Evolutionary conservation across 2,329 filamentous ascomycete genomes (phyloP).

Genomic region (Aspergillus carbonarius): DNA sequence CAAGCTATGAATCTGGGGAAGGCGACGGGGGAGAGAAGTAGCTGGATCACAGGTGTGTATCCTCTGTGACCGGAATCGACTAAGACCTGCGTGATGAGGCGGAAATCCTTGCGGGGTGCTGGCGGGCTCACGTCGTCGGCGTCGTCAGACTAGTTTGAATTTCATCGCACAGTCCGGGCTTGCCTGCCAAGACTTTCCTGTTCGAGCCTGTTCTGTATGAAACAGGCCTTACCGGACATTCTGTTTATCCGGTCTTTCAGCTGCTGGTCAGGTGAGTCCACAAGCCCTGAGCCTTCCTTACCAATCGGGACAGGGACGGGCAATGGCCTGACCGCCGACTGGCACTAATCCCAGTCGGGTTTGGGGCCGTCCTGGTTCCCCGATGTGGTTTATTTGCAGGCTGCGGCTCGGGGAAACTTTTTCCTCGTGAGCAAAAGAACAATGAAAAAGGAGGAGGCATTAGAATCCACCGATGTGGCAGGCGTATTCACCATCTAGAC

Average conservation of each 20-base stretch:
- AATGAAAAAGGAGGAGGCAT: neutral
- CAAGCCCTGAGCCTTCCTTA: constrained; percentile 21
- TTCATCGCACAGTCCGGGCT: constrained; percentile 43
- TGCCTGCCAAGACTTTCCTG: constrained; percentile 34
- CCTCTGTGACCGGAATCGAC: constrained; percentile 25
- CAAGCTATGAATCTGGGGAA: constrained; percentile 22
- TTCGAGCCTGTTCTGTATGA: constrained; percentile 23
- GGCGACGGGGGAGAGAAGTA: constrained; percentile 13
- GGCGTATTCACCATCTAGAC: neutral
- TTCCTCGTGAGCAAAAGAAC: neutral
- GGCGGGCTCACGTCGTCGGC: constrained; percentile 29
- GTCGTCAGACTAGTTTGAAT: constrained; percentile 35
- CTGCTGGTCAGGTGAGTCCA: constrained; percentile 23
- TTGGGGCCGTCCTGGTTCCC: neutral
- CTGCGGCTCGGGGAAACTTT: constrained; percentile 6
- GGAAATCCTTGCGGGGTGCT: constrained; percentile 27
- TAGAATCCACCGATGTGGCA: neutral
- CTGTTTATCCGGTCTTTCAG: constrained; percentile 26
- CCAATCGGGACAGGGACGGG: neutral
- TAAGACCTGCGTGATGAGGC: constrained; percentile 22
- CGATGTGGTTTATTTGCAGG: neutral
- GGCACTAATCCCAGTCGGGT: neutral
- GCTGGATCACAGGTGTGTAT: constrained; percentile 14
- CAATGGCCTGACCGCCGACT: constrained; percentile 3
- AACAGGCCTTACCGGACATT: constrained; percentile 21